Base-by-base conservation (phyloP, 2,329 filamentous ascomycete species). In the Ophiostoma piceae region DNA sequence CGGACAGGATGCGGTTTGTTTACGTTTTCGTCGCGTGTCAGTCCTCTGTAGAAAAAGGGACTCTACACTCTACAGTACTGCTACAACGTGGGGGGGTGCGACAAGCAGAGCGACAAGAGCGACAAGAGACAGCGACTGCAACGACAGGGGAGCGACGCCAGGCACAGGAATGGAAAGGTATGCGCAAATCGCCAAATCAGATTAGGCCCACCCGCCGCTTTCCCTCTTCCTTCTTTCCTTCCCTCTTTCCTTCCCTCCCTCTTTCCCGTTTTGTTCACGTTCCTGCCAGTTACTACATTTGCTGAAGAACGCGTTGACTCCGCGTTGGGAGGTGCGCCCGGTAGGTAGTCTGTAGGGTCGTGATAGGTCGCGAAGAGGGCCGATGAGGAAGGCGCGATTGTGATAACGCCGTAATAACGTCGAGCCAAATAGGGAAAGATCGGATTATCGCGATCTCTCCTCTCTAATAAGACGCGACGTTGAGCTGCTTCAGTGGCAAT, bases 11-110 rank as follows among this genome's bases (percentile, higher is more conserved):
- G 60, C 62, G 68, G 68, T 71, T 72, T 70, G 69, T 72, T 72
- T 70, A 69, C 67, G 71, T 72, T 70, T 69, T 70, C 19, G 70
- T 69, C 70, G 70, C 70, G 70, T 71, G 70, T 71, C 26, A 29
- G 26, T 29, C 26, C 26, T 29, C 60, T 69, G 39, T 43, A 37
- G 64, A 66, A 43, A 66, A 66, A 66, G 35, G 64, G 43, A 62
- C 39, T 19, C 16, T 51, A 2, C n/a, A 6, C 4, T 2, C 2
- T 51, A 51, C 16, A n/a, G 19, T 22, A 51, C 47, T 51, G 19
- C n/a, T 35, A 51, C 47, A 57, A 57, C 22, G n/a, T 57, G 22
- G 65, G 57, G 32, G 51, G 67, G 47, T 14, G 64, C 8, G 22
- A 57, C 51, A 57, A 57, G 41, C 26, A 29, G 26, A 29, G 26